Conservation (phyloP, 306 rosid genomes). For the Hippophae tibetana region DNA sequence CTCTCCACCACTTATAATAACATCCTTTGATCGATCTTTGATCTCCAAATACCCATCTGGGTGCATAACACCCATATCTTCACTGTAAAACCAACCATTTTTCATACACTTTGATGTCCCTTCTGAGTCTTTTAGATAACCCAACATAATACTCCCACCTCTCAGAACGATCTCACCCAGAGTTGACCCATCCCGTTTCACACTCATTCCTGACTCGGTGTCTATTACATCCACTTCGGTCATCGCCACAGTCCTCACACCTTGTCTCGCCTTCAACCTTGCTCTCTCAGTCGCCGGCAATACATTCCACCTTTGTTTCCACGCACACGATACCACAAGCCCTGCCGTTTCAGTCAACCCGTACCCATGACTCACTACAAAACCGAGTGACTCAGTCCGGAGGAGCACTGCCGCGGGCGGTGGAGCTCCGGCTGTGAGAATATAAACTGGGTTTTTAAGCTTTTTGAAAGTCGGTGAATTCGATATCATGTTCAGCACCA, state of each 20-base stretch:
- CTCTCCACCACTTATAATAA: constrained; percentile 75
- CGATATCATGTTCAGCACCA: constrained; percentile 57
- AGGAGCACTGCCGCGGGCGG: constrained; percentile 44
- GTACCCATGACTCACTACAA: constrained; percentile 48
- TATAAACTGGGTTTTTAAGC: constrained; percentile 28
- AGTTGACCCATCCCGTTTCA: constrained; percentile 34
- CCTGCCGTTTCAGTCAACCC: constrained; percentile 57
- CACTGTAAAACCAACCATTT: constrained; percentile 59
- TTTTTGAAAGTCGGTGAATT: constrained; percentile 26
- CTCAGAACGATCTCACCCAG: constrained; percentile 50
- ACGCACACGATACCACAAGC: constrained; percentile 41
- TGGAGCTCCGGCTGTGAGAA: constrained; percentile 63
- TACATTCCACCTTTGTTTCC: constrained; percentile 53
- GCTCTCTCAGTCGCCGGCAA: constrained; percentile 58
- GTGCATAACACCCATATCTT: constrained; percentile 66
- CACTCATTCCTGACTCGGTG: constrained; percentile 18
- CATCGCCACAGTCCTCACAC: constrained; percentile 42
- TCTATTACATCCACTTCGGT: constrained; percentile 45
- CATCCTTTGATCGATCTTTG: constrained; percentile 60
- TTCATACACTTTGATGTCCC: constrained; percentile 30
- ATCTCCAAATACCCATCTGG: constrained; percentile 65
- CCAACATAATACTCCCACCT: constrained; percentile 48
- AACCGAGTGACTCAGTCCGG: constrained; percentile 44
- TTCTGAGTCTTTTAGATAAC: constrained; percentile 46
- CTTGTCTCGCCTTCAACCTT: constrained; percentile 56